Base-by-base conservation (phyloP, 495 filamentous ascomycete genomes). In the Polyplosphaeria fusca region DNA sequence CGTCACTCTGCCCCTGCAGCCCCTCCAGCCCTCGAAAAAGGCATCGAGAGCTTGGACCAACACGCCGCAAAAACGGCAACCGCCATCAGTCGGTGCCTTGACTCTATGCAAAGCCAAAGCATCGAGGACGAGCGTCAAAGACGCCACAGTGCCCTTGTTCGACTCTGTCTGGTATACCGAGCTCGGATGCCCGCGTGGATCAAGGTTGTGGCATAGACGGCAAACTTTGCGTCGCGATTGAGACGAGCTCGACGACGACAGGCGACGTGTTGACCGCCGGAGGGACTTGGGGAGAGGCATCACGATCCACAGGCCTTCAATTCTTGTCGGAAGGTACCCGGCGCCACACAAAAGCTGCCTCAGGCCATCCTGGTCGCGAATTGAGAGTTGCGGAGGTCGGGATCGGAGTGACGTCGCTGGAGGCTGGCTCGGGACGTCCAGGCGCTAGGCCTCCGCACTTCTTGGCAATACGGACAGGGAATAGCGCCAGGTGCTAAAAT, bases 51-150 rank as follows among this genome's bases (percentile, higher is more conserved):
- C 60, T 19, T 54, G 44, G 19, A 47, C n/a, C 4, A 64, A 40
- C 23, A 64, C 43, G n/a, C 16, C n/a, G 26, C 60, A 64, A 32
- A 44, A 59, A 18, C 48, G 48, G 40, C 60, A 64, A 18, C 47
- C 60, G 16, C 47, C 32, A 13, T 58, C 55, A 11, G 25, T 26
- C 1, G 40, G 24, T 14, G 13, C 19, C 24, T 48, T 54, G 13
- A 45, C 43, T 28, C 45, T 54, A 14, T 39, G 24, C 22, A 59
- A 24, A 11, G 19, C 37, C 30, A 64, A 41, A 5, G 46, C 26
- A 49, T 64, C 60, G 5, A 64, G 19, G 14, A 64, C 49, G 5
- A 64, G 43, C 1, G 60, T 58, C 39, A 64, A 26, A 30, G n/a
- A 47, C 1, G 54, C 18, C 4, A 7, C 20, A 14, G 26, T 55